Evolutionary conservation across 371 early-diverging fungal genomes (phyloP).

Genomic region (Umbelopsis sp.): DNA sequence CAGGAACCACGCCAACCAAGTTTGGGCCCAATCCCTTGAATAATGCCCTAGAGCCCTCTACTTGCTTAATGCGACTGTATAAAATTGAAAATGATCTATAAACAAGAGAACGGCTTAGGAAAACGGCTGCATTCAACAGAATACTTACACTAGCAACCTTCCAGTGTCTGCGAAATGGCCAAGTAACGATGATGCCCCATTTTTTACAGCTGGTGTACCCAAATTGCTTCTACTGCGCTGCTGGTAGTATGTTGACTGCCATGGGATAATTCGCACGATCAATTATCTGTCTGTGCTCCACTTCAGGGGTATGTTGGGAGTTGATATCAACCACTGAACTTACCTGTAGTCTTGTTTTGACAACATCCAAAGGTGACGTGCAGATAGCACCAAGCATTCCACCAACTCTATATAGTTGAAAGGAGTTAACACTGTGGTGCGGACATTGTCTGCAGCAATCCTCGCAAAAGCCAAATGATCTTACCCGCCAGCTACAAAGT

Average conservation of each 20-base stretch:
- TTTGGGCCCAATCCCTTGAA: slow-evolving; percentile 95
- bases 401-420: slow-evolving; percentile 48
- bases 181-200: slow-evolving; percentile 30
- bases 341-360: slow-evolving; percentile 88
- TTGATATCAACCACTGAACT: neutral
- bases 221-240: slow-evolving; percentile 21
- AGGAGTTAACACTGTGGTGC: slow-evolving; percentile 1
- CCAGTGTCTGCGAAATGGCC: slow-evolving; percentile 58
- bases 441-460: neutral
- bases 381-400: slow-evolving; percentile 80
- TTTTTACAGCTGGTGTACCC: slow-evolving; percentile 9
- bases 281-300: neutral
- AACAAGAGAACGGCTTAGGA: neutral
- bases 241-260: slow-evolving; percentile 41
- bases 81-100: neutral
- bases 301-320: neutral
- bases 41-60: slow-evolving; percentile 86
- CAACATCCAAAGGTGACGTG: slow-evolving; percentile 90
- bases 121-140: too few relatives aligned
- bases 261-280: neutral
- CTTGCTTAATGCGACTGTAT: slow-evolving; percentile 66
- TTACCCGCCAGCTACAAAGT: slow-evolving; percentile 85
- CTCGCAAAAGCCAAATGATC: neutral
- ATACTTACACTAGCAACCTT: slow-evolving; percentile 53
- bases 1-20: slow-evolving; percentile 92